Conservation (phyloP, 495 filamentous ascomycete genomes). For the Daldinia decipiens region DNA sequence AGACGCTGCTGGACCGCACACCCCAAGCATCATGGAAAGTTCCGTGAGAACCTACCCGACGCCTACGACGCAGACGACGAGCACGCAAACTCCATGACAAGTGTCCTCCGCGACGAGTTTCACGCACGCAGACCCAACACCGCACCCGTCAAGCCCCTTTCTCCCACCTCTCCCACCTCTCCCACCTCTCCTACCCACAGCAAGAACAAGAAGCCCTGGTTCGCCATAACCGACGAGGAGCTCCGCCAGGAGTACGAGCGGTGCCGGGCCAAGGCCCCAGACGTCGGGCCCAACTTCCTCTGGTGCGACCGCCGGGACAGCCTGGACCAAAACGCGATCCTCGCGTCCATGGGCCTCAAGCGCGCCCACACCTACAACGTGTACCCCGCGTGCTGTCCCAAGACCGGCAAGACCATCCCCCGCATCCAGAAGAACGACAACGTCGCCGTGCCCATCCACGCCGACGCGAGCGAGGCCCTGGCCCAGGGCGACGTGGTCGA, state of each 20-base stretch:
- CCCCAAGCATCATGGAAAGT: neutral
- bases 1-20: neutral
- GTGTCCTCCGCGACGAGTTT: neutral
- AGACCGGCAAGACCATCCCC: neutral
- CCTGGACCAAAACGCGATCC: slow-evolving; percentile 20
- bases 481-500: neutral
- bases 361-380: neutral
- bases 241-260: neutral
- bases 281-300: slow-evolving; percentile 6
- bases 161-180: no score
- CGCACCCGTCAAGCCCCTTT: neutral
- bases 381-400: neutral
- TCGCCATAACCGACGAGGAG: neutral
- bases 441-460: neutral
- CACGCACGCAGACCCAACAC: neutral
- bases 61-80: neutral
- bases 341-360: slow-evolving; percentile 18
- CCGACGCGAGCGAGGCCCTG: neutral
- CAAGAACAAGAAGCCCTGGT: neutral
- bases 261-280: neutral
- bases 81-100: neutral
- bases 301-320: slow-evolving; percentile 12
- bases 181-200: no score
- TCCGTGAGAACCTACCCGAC: neutral
- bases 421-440: neutral